Conservation (phyloP, 441 rosid genomes). For the Erysimum cheiri region DNA sequence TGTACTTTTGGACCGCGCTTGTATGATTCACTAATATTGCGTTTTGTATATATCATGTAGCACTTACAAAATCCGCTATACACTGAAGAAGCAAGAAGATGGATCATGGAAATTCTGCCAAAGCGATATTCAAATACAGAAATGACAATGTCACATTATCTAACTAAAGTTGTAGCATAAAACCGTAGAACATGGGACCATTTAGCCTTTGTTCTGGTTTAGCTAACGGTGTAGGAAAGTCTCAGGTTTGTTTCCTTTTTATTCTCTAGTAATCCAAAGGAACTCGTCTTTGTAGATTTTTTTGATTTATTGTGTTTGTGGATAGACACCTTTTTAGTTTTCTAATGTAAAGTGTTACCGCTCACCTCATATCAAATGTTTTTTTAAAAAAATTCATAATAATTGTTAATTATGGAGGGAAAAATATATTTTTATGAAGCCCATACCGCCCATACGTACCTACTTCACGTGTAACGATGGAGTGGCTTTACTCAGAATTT, state of each 20-base stretch:
- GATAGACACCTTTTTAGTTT: constrained; percentile 5
- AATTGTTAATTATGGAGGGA: neutral
- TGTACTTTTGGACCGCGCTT: neutral
- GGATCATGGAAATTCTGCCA: constrained; percentile 86
- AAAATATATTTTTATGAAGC: neutral
- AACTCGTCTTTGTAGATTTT: constrained; percentile 30
- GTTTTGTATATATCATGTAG: constrained; percentile 46
- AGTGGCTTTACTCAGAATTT: neutral
- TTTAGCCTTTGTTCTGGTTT: constrained; percentile 37
- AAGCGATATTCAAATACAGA: constrained; percentile 61
- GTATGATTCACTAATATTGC: neutral
- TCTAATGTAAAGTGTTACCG: constrained; percentile 30
- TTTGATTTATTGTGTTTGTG: constrained; percentile 34
- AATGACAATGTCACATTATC: constrained; percentile 43
- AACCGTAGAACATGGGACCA: constrained; percentile 12
- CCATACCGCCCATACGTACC: neutral
- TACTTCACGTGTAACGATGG: constrained; percentile 12
- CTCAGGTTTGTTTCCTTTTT: constrained; percentile 11
- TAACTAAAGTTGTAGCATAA: constrained; percentile 33
- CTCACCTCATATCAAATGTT: constrained; percentile 1
- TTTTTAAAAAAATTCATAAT: neutral
- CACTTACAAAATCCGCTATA: constrained; percentile 70
- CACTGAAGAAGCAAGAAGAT: constrained; percentile 79
- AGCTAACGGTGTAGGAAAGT: constrained; percentile 34
- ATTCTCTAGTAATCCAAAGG: constrained; percentile 17